Evolutionary conservation across 2,329 filamentous ascomycete species (phyloP).

Genomic region (Colletotrichum tamarilloi): DNA sequence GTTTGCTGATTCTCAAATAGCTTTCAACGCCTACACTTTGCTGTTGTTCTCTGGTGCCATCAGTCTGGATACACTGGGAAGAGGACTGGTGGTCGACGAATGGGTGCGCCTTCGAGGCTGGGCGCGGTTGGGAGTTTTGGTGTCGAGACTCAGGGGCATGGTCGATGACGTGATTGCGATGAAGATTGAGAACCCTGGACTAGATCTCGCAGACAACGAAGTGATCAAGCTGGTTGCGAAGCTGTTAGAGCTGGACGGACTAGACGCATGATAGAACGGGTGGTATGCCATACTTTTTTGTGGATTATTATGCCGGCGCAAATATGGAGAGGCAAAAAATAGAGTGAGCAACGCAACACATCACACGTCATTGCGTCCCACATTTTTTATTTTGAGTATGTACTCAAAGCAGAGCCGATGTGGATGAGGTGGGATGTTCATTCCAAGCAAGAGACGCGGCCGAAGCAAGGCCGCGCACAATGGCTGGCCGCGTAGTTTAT

Average conservation of each 20-base stretch:
- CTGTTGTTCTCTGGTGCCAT: constrained; percentile 90
- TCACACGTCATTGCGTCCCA: background rate
- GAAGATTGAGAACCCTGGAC: constrained; percentile 80
- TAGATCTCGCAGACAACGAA: constrained; percentile 68
- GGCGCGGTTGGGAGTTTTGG: constrained; percentile 93
- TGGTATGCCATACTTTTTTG: background rate
- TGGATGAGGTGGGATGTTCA: background rate
- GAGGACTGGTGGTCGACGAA: constrained; percentile 89
- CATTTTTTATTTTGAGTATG: background rate
- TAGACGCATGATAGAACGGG: constrained; percentile 67
- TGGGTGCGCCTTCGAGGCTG: constrained; percentile 90
- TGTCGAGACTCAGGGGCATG: constrained; percentile 85
- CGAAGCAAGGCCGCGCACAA: background rate
- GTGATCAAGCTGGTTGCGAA: constrained; percentile 82
- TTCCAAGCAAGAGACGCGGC: too few relatives aligned
- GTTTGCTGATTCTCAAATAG: constrained; percentile 48
- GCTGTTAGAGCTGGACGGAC: constrained; percentile 89
- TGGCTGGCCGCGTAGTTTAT: background rate
- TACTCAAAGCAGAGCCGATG: background rate
- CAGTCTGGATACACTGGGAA: constrained; percentile 85
- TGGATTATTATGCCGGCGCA: background rate
- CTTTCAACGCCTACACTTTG: constrained; percentile 89
- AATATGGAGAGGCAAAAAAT: background rate
- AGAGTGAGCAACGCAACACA: background rate
- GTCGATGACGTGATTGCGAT: constrained; percentile 85